phyloP scores from a whole-genome alignment of 768 basidiomycete genomes.

The Coprinopsis sp. region DNA sequence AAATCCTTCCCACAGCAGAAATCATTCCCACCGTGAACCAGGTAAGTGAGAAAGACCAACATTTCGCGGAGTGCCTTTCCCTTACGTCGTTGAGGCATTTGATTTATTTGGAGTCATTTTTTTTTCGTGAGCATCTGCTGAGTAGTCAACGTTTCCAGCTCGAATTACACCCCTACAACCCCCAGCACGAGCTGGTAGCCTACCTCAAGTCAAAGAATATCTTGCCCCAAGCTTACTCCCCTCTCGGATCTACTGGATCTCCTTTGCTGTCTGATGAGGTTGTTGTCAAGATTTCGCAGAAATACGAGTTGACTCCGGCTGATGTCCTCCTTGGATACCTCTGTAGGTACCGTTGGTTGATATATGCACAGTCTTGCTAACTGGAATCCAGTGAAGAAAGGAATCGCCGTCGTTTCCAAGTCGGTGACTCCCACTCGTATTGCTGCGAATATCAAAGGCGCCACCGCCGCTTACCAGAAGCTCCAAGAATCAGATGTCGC shows the following conservation, averaged over 20 bases:
- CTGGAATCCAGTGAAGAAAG: constrained; percentile 49
- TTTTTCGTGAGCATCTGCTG: neutral
- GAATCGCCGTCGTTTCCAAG: constrained; percentile 66
- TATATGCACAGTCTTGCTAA: neutral
- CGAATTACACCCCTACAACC: constrained; percentile 71
- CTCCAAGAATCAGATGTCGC: constrained; percentile 50
- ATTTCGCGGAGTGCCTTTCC: no score
- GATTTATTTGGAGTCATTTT: constrained; percentile 5
- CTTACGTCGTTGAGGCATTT: no score
- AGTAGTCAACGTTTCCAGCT: constrained; percentile 45
- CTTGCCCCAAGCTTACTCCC: constrained; percentile 74
- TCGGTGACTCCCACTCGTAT: constrained; percentile 73
- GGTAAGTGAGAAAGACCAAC: constrained; percentile 31
- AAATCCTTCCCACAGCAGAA: constrained; percentile 61
- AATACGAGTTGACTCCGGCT: constrained; percentile 47
- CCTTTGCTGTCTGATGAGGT: constrained; percentile 62
- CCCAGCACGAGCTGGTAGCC: constrained; percentile 60
- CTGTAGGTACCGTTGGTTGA: constrained; percentile 33
- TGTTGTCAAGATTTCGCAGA: constrained; percentile 54
- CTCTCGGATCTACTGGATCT: constrained; percentile 65
- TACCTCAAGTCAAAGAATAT: constrained; percentile 66
- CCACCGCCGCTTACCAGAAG: constrained; percentile 40
- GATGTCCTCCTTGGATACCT: constrained; percentile 63
- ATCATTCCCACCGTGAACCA: constrained; percentile 73
- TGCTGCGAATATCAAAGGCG: constrained; percentile 50